phyloP scores from a whole-genome alignment of 192 early-diverging fungal genomes.

The Entophlyctis helioformis region DNA sequence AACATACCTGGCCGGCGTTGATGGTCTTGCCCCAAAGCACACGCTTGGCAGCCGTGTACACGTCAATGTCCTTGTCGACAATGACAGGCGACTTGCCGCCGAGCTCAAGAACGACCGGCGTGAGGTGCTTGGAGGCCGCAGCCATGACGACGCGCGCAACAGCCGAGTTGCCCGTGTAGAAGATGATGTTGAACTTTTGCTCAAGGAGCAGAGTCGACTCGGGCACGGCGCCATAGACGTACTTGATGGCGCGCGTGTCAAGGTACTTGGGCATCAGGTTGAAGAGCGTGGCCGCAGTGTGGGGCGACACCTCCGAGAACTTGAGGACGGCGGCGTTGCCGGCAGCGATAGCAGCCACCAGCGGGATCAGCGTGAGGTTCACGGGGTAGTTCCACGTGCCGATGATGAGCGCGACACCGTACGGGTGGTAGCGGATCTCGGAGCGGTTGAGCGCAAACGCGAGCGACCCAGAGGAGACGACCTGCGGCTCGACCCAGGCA shows the following conservation, averaged over 20 bases:
- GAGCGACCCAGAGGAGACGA: no score
- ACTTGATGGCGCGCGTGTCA: constrained; percentile 45
- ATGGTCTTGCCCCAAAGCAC: constrained; percentile 69
- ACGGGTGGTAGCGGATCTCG: no score
- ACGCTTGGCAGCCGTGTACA: constrained; percentile 52
- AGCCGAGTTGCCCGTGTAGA: constrained; percentile 75
- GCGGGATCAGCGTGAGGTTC: constrained; percentile 57
- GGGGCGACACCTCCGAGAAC: constrained; percentile 69
- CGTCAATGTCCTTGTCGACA: constrained; percentile 37
- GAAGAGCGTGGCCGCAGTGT: constrained; percentile 50
- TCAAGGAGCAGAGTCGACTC: constrained; percentile 68
- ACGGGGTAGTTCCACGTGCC: no score
- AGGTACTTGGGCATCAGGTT: constrained; percentile 63
- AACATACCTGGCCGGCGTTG: constrained; percentile 85
- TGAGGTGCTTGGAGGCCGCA: constrained; percentile 76
- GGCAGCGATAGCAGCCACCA: constrained; percentile 77
- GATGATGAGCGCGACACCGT: no score
- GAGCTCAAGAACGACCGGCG: constrained; percentile 84
- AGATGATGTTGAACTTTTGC: constrained; percentile 78
- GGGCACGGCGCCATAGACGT: constrained; percentile 62
- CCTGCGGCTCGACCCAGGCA: no score
- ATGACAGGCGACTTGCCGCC: constrained; percentile 81
- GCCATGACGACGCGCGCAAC: constrained; percentile 74
- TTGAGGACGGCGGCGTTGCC: constrained; percentile 60
- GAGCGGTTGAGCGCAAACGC: no score